Conservation (phyloP, 1,284 basidiomycete genomes). For the Ganoderma lingzhi region DNA sequence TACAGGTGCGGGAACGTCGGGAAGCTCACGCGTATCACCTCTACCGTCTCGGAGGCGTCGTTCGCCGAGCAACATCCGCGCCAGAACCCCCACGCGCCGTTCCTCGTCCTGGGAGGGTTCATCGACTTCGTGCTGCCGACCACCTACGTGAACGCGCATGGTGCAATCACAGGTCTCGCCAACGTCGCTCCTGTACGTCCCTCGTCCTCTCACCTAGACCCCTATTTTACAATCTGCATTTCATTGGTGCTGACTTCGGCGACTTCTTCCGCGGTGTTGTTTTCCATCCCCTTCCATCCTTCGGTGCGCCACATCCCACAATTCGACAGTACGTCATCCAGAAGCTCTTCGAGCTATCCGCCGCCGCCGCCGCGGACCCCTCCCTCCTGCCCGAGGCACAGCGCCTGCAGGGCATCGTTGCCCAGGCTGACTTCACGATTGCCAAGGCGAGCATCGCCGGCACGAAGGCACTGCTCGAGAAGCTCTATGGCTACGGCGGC, state of each 20-base stretch:
- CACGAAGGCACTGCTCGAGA: constrained; percentile 82
- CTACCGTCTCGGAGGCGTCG: constrained; percentile 63
- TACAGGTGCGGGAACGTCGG: constrained; percentile 88
- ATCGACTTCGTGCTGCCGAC: constrained; percentile 63
- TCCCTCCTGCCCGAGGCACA: constrained; percentile 75
- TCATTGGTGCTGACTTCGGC: neutral
- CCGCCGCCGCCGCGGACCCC: constrained; percentile 59
- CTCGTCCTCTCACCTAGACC: neutral
- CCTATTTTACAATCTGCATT: neutral
- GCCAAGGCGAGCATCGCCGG: constrained; percentile 82
- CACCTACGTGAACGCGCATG: constrained; percentile 54
- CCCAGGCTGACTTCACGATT: constrained; percentile 83
- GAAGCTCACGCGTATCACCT: constrained; percentile 86
- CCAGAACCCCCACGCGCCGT: constrained; percentile 67
- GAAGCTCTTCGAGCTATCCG: constrained; percentile 70
- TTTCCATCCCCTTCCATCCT: constrained; percentile 1
- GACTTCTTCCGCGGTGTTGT: neutral
- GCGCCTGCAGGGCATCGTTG: constrained; percentile 80
- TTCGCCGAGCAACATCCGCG: constrained; percentile 72
- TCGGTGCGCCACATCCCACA: neutral
- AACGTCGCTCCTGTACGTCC: constrained; percentile 56
- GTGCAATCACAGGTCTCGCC: constrained; percentile 65
- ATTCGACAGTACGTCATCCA: constrained; percentile 63
- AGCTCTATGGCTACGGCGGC: constrained; percentile 82
- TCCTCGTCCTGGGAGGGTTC: constrained; percentile 68